A percentile compares a stretch with the other conserved stretches of the same genome.
Evolutionary conservation across 208 protist genomes (phyloP).

Genomic region (Crithidia sp.): DNA sequence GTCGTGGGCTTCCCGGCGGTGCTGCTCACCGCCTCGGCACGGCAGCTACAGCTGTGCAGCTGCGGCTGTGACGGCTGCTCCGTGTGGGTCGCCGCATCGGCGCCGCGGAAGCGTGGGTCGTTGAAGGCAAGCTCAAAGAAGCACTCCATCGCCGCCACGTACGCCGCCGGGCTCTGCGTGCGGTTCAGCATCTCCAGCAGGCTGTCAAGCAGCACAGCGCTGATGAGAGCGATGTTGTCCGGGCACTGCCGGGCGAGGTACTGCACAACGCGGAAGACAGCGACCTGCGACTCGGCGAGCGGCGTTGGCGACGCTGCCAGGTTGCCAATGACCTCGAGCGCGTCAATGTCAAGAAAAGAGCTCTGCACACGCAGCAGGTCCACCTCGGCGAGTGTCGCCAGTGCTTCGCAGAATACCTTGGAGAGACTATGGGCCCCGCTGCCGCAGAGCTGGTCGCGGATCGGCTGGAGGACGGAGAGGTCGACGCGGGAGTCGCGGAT

Average conservation of each 20-base stretch:
- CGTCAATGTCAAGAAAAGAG: conserved; percentile 65
- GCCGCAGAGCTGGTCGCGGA: conserved; percentile 65
- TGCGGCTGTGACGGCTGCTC: conserved; percentile 17
- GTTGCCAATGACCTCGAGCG: conserved; percentile 66
- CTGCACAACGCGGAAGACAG: conserved; percentile 48
- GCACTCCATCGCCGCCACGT: conserved; percentile 62
- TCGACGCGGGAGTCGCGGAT: conserved; percentile 42
- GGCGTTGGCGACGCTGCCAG: conserved; percentile 34
- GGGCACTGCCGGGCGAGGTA: conserved; percentile 47
- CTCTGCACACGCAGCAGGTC: conserved; percentile 31
- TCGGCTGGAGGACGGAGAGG: conserved; percentile 47
- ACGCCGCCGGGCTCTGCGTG: conserved; percentile 50
- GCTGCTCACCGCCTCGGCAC: not conserved
- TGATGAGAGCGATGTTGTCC: conserved; percentile 54
- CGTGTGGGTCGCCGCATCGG: not conserved
- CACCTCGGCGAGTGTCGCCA: conserved; percentile 34
- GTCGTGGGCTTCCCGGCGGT: conserved; percentile 8
- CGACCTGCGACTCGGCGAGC: conserved; percentile 63
- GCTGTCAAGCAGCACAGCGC: conserved; percentile 40
- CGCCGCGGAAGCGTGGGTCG: conserved; percentile 38
- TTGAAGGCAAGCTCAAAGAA: conserved; percentile 77
- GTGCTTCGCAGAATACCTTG: conserved; percentile 66
- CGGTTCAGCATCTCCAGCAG: conserved; percentile 45
- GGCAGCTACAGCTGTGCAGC: conserved; percentile 14
- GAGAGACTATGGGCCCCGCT: conserved; percentile 38